phyloP scores from a whole-genome alignment of 345 rosid genomes.

The Boechera retrofracta region DNA sequence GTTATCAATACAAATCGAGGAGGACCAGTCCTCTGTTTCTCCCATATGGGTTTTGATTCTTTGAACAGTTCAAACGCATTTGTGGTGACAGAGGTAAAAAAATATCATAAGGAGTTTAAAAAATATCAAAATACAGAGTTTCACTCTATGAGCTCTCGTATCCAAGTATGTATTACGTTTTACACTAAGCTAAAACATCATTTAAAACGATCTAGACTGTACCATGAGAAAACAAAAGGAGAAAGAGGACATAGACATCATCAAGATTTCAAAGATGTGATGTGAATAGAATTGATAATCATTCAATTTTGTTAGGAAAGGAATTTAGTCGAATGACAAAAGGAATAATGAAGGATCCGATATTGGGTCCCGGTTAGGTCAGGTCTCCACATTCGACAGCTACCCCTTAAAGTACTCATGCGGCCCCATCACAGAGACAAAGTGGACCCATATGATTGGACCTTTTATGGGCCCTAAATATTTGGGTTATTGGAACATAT shows the following conservation, averaged over 20 bases:
- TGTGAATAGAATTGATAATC: slow-evolving; percentile 24
- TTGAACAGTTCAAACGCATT: slow-evolving; percentile 14
- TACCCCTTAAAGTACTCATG: slow-evolving; percentile 36
- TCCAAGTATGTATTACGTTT: too few relatives aligned
- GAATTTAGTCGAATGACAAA: slow-evolving; percentile 38
- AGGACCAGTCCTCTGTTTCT: slow-evolving; percentile 33
- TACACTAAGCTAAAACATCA: background rate
- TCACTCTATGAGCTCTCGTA: too few relatives aligned
- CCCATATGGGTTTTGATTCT: slow-evolving; percentile 16
- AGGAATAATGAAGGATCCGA: slow-evolving; percentile 39
- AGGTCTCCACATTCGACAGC: slow-evolving; percentile 47
- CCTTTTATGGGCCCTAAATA: slow-evolving; percentile 34
- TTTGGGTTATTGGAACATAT: slow-evolving; percentile 35
- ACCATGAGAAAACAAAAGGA: slow-evolving; percentile 1
- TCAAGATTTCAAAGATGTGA: slow-evolving; percentile 34
- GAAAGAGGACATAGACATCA: slow-evolving; percentile 29
- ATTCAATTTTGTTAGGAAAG: slow-evolving; percentile 26
- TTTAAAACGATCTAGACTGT: background rate
- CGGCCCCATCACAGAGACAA: slow-evolving; percentile 28
- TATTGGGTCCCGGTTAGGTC: slow-evolving; percentile 41
- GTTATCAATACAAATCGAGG: slow-evolving; percentile 28
- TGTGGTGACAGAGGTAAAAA: background rate
- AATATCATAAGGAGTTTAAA: background rate
- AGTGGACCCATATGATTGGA: slow-evolving; percentile 37
- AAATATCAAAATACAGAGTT: background rate